Evolutionary conservation across 2,329 filamentous ascomycete genomes (phyloP), one percentile per base, ranked within the genome.

Genomic region (Aspergillus pseudonomiae): DNA sequence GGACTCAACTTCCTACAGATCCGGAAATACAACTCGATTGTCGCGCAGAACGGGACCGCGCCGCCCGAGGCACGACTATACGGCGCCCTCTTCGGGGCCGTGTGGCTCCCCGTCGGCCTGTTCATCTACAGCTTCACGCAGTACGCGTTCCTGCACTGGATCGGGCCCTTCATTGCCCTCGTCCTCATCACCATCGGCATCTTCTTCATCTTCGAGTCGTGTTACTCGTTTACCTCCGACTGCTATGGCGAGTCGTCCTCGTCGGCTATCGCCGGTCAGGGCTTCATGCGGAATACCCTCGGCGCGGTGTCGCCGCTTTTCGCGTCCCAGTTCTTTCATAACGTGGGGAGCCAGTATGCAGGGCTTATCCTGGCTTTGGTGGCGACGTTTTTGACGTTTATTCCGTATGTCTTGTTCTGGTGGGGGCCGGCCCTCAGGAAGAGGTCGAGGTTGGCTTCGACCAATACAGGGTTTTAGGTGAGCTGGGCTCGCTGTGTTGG

Each of bases 71-170:
- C 74, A n/a, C 79, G 82, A 24, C 78, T 84, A 2, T 83, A 83
- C 67, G 81, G 81, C n/a, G 80, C 81, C 57, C 78, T 84, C 69
- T 82, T 75, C 65, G 82, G 82, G 28, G 79, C 81, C 28, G 66
- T 82, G 65, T 82, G 77, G 75, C 75, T 84, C 14, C 82, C 82
- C 16, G 70, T 83, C 52, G 82, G 82, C 19, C 77, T 84, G 2
- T 84, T 84, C 76, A 82, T 85, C 71, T 85, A 85, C 78, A 80
- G 77, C 45, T 85, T 85, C 76, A 84, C 83, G 1, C 83, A 85
- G 69, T 85, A 85, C 70, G 78, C 74, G 5, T 76, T 79, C 59
- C 70, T 85, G 1, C 74, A 70, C 58, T 85, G 83, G 83, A 80
- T 84, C 57, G 83, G 80, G 0, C 83, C 83, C 1, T 74, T 79